Percentiles rank a stretch among this genome's conserved stretches.
phyloP scores from a whole-genome alignment of 1,284 basidiomycete species.

The Flammula alnicola region DNA sequence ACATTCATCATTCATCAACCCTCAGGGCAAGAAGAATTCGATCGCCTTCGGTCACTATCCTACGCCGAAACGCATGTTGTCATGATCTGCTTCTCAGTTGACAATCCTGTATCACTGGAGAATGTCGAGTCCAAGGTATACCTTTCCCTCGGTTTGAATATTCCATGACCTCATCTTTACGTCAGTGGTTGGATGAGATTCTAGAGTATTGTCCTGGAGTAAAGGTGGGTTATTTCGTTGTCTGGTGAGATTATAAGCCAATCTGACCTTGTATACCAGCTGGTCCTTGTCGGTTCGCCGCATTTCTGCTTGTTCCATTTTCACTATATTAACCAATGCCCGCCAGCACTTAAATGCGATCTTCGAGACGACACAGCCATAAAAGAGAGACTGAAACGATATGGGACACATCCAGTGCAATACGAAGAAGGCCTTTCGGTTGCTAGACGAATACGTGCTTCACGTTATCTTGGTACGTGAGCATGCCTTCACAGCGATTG shows the following conservation, averaged over 20 bases:
- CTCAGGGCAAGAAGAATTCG: conserved; percentile 95
- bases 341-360: conserved; percentile 90
- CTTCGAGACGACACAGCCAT: conserved; percentile 79
- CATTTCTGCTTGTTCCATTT: conserved; percentile 20
- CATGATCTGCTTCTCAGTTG: conserved; percentile 94
- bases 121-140: conserved; percentile 90
- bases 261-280: conserved; percentile 41
- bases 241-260: neutral
- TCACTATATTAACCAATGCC: conserved; percentile 10
- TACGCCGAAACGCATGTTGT: conserved; percentile 96
- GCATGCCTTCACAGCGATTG: neutral
- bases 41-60: conserved; percentile 86
- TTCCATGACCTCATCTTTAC: conserved; percentile 1
- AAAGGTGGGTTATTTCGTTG: conserved; percentile 60
- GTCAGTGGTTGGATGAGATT: conserved; percentile 88
- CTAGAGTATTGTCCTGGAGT: conserved; percentile 92
- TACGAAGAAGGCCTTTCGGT: conserved; percentile 91
- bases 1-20: conserved; percentile 1
- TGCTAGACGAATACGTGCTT: conserved; percentile 89
- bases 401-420: conserved; percentile 73
- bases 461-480: conserved; percentile 83
- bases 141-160: conserved; percentile 5
- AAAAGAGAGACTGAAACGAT: conserved; percentile 69
- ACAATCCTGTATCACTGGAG: conserved; percentile 89
- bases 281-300: conserved; percentile 83